Percentiles rank a stretch among this genome's conserved stretches.
Evolutionary conservation across 148 eudicot species (phyloP).

Genomic region (Vaccinium macrocarpon): DNA sequence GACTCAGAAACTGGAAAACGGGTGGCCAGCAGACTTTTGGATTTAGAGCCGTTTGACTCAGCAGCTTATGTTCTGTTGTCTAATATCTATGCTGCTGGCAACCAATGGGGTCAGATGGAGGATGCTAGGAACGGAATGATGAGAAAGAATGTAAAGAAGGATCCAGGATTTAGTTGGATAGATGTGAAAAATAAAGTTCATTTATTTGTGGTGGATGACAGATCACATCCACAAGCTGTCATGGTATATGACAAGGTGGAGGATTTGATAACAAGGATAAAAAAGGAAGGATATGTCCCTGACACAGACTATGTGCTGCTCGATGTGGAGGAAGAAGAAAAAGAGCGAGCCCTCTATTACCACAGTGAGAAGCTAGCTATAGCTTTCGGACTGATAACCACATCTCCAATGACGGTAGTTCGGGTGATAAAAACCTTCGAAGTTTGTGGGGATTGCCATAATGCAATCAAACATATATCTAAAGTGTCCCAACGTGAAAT

Average conservation of each 20-base stretch:
- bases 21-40: conserved; percentile 1
- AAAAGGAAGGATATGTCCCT: neutral
- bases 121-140: neutral
- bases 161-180: conserved; percentile 2
- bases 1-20: conserved; percentile 11
- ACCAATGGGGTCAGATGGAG: conserved; percentile 8
- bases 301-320: conserved; percentile 6
- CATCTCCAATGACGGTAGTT: neutral
- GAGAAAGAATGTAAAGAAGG: conserved; percentile 8
- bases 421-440: conserved; percentile 11
- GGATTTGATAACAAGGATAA: conserved; percentile 9
- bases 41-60: conserved; percentile 10
- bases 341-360: conserved; percentile 10
- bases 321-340: conserved; percentile 13
- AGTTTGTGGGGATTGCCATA: conserved; percentile 14
- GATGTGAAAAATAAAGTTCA: conserved; percentile 2
- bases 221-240: conserved; percentile 1
- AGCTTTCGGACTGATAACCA: conserved; percentile 3
- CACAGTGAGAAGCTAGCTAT: conserved; percentile 12
- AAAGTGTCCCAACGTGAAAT: neutral
- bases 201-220: conserved; percentile 2
- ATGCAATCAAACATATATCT: conserved; percentile 1
- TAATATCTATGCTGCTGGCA: neutral
- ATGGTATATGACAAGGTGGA: conserved; percentile 7
- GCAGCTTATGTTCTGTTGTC: conserved; percentile 10